phyloP scores from a whole-genome alignment of 2,329 filamentous ascomycete genomes.

The Seiridium unicorne region DNA sequence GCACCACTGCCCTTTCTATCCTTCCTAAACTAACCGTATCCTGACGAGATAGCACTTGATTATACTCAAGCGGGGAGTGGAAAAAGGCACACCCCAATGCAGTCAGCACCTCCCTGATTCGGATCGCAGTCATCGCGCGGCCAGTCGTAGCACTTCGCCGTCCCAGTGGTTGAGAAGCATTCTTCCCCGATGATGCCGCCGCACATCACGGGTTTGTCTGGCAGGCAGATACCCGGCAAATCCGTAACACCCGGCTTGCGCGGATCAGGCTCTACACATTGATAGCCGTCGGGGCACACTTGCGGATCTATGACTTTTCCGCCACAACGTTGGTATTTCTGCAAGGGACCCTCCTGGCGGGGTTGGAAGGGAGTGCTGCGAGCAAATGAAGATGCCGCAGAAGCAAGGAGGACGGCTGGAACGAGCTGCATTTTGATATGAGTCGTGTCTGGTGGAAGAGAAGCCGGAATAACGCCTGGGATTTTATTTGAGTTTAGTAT shows the following conservation, averaged over 20 bases:
- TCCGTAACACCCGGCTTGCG: constrained; percentile 6
- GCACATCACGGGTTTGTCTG: neutral
- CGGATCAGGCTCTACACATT: constrained; percentile 10
- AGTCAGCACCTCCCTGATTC: constrained; percentile 8
- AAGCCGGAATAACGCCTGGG: too few species aligned
- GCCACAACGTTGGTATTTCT: constrained; percentile 8
- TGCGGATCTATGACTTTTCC: constrained; percentile 5
- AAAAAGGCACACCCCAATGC: constrained; percentile 10
- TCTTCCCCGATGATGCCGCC: neutral
- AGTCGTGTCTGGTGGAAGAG: too few species aligned
- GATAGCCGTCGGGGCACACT: constrained; percentile 3
- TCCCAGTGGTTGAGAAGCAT: neutral
- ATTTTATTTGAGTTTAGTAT: too few species aligned
- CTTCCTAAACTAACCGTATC: too few species aligned
- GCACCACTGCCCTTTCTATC: too few species aligned
- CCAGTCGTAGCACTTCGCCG: constrained; percentile 9
- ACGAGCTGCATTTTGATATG: constrained; percentile 6
- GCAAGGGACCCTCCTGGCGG: neutral
- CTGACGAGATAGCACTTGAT: too few species aligned
- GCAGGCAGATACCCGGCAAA: constrained; percentile 11
- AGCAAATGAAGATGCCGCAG: constrained; percentile 5
- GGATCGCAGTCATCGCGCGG: constrained; percentile 11
- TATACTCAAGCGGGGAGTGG: neutral
- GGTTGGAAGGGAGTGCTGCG: neutral
- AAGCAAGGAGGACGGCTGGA: neutral